Evolutionary conservation across 352 stramenopile species (phyloP), one percentile per base, ranked within the genome.

Genomic region (Globisporangium paroecandrum): DNA sequence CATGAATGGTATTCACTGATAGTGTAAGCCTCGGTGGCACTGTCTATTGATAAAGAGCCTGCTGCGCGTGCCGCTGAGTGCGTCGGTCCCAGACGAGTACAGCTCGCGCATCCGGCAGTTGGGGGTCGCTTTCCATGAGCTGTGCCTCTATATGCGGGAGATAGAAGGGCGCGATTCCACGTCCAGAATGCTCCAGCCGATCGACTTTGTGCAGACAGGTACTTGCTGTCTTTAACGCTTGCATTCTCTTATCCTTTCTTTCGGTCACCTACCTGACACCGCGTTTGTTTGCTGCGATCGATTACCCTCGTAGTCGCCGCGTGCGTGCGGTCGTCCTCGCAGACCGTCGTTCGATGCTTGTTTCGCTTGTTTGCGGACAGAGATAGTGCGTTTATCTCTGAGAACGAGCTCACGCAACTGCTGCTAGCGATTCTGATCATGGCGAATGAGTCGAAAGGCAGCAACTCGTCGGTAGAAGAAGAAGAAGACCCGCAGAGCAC

Each of bases 141-240:
- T 90, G 6, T 93, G 85, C 74, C 49, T 89, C 59, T 53, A 77
- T 8, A 73, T 75, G 15, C 65, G 77, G 4, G 70, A 69, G 15
- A 55, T 49, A 20, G 70, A 83, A 27, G 62, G 32, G 29, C 47
- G 36, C 20, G 27, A 12, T 12, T 25, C 43, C 5, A 64, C 65
- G 56, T 47, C 51, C n/a, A 58, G 24, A 1, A 73, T 65, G 2
- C 34, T 91, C 38, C 71, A 79, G 53, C 65, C 84, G 36, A 66
- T 70, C 3, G 77, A 89, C 24, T 91, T 95, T 70, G 82, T 75
- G 6, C 79, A 89, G 82, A 80, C 79, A 77, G 82, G 87, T 95
- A 64, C 25, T 32, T 13, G 18, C 25, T 12, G 32, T 12, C 3
- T 46, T 34, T 43, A 4, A 7, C 36, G n/a, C 18, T 12, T 25